Evolutionary conservation across 2,329 filamentous ascomycete genomes (phyloP), one percentile per base, ranked within the genome.

Genomic region (Thielaviopsis populi): DNA sequence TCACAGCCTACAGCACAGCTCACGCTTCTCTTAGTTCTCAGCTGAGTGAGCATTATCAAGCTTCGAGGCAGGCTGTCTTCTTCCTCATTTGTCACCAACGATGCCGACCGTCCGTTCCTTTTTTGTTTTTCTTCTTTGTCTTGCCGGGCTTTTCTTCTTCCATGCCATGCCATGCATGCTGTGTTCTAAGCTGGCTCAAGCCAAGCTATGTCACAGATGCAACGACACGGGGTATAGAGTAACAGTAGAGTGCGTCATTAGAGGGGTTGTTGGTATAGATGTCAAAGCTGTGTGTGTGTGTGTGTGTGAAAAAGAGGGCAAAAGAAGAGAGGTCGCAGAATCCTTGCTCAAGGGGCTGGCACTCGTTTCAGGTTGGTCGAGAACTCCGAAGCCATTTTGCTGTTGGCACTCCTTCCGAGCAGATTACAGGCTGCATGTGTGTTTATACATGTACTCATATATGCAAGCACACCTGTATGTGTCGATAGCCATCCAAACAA

Each of bases 291-390:
- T 7, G 13, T 8, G 50, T 11, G 22, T 15, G 27, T 24, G 24
- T 13, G 22, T 22, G 30, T 3, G 30, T 3, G 7, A 33, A 7
- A 7, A 33, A 33, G 7, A 33, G 30, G 7, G 30, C 30, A 33
- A 33, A 33, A 33, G 30, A 33, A 7, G 30, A 33, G 3, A 33
- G 50, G 17, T 33, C 7, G 50, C 27, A 30, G 24, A 17, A 33
- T 17, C 50, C 50, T 22, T 54, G 50, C 13, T n/a, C 22, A 54
- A 54, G 50, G 17, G 24, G 50, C 50, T 54, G 50, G 50, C 24
- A 13, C 24, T 19, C 50, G 50, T 54, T 54, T 54, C 50, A 54
- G 50, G 50, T 54, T 54, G 50, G 50, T 54, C 50, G 50, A 54
- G 13, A 54, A 33, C 22, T 54, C 50, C 24, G 50, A 54, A 54